Conservation (phyloP, 345 rosid genomes). For the Cardiospermum halicacabum region DNA sequence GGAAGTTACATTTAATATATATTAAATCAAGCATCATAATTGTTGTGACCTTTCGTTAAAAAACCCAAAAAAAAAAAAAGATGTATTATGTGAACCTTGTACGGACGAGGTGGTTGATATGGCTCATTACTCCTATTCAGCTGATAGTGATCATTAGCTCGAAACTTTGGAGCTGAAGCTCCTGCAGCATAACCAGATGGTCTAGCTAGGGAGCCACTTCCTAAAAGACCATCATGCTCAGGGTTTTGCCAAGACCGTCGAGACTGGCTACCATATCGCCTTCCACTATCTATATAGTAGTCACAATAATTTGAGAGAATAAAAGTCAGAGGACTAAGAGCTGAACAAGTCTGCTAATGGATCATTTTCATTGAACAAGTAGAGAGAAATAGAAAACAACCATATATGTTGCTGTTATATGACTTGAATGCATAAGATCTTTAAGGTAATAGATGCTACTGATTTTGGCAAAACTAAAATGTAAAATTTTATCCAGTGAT, state of each 20-base stretch:
- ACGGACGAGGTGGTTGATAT: slow-evolving; percentile 93
- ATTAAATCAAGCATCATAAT: not conserved
- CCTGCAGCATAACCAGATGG: slow-evolving; percentile 66
- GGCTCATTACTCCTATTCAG: slow-evolving; percentile 70
- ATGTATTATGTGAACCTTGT: slow-evolving; percentile 53
- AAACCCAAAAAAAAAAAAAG: not conserved
- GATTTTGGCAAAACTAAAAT: not conserved
- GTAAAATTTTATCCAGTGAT: not conserved
- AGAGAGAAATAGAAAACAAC: not conserved
- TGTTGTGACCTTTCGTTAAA: slow-evolving; percentile 4
- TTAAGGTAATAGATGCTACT: not conserved
- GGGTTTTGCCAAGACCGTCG: slow-evolving; percentile 76
- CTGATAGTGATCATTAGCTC: slow-evolving; percentile 58
- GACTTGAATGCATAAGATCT: not conserved
- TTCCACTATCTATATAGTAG: slow-evolving; percentile 54
- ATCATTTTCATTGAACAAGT: not conserved
- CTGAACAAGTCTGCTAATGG: not conserved
- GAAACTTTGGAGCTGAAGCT: slow-evolving; percentile 54
- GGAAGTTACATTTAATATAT: not conserved
- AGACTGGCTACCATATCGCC: slow-evolving; percentile 60
- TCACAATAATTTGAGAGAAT: slow-evolving; percentile 11
- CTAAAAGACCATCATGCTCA: slow-evolving; percentile 97
- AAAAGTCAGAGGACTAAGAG: not conserved
- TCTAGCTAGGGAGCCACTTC: slow-evolving; percentile 90
- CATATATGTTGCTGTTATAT: not conserved